Evolutionary conservation across 495 filamentous ascomycete species (phyloP).

Genomic region (Massariosphaeria phaeospora): DNA sequence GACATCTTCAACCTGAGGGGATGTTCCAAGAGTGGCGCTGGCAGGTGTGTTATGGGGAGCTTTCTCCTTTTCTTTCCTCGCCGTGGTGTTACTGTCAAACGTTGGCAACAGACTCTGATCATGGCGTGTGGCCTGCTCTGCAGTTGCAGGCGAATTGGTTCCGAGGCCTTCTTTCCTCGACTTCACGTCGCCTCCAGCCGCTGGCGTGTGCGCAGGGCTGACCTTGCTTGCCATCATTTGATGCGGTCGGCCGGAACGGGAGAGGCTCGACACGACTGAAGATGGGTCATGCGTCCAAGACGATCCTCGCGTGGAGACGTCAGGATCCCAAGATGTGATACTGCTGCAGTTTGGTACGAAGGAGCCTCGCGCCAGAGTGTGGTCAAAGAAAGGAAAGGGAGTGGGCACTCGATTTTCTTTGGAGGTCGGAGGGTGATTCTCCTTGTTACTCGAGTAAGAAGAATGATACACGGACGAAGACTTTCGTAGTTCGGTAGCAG

Average conservation of each 20-base stretch:
- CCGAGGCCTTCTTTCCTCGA: conserved; percentile 23
- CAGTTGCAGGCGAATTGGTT: not conserved
- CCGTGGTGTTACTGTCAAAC: not conserved
- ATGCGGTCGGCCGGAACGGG: not conserved
- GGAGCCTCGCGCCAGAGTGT: not conserved
- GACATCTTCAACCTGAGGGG: not conserved
- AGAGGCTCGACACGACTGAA: conserved; percentile 11
- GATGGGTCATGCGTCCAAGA: too few species aligned
- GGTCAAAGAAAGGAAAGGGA: conserved; percentile 5
- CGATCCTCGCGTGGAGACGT: conserved; percentile 13
- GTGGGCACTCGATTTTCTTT: conserved; percentile 17
- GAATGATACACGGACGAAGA: not conserved
- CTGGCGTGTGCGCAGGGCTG: conserved; percentile 6
- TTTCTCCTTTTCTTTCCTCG: not conserved
- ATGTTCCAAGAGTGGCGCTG: not conserved
- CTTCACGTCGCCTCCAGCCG: not conserved
- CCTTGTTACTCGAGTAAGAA: conserved; percentile 3
- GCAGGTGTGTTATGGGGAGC: not conserved
- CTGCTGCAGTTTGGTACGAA: not conserved
- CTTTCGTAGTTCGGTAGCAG: not conserved
- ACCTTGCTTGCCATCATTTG: not conserved
- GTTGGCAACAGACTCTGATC: conserved; percentile 9
- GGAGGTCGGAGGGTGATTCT: not conserved
- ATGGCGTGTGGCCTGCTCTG: not conserved
- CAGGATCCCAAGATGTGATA: conserved; percentile 2